Conservation (phyloP, 2,329 filamentous ascomycete species). For the Colletotrichum lupini region DNA sequence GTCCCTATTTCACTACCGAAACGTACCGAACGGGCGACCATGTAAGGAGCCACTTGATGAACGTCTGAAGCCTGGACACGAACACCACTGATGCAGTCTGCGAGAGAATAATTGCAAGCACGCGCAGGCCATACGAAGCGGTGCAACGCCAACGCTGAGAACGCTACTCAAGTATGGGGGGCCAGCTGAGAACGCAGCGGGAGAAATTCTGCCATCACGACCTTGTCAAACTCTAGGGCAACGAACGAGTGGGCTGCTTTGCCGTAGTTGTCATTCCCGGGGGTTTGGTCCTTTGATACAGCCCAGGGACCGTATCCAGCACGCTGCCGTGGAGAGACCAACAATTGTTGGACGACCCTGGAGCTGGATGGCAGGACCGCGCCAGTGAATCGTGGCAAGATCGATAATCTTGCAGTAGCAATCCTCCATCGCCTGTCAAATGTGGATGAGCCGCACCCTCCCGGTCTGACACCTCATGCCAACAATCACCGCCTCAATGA, state of each 20-base stretch:
- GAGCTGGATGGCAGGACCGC: background rate
- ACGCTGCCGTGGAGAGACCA: constrained; percentile 17
- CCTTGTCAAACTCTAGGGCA: constrained; percentile 7
- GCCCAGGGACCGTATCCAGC: constrained; percentile 3
- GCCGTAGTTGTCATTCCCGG: constrained; percentile 5
- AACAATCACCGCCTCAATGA: background rate
- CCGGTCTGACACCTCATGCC: background rate
- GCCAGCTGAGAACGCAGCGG: background rate
- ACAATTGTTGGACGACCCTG: constrained; percentile 1
- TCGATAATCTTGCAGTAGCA: constrained; percentile 17
- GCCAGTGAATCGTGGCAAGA: constrained; percentile 16
- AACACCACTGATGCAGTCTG: background rate
- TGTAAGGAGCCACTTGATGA: background rate
- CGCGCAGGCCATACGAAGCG: constrained; percentile 9
- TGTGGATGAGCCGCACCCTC: constrained; percentile 23
- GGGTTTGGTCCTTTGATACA: constrained; percentile 18
- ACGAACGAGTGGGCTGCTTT: constrained; percentile 9
- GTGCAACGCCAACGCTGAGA: constrained; percentile 1
- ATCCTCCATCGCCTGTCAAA: constrained; percentile 19
- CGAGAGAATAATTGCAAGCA: constrained; percentile 12
- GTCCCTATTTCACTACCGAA: constrained; percentile 23
- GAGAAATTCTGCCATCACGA: constrained; percentile 20
- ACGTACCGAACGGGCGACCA: constrained; percentile 14
- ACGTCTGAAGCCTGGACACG: background rate
- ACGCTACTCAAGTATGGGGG: constrained; percentile 11